These are phyloP conservation scores for Ceratocystis ficicola DNA, from an alignment of 2,329 filamentous ascomycete species.

Conservation along the genomic window DNA sequence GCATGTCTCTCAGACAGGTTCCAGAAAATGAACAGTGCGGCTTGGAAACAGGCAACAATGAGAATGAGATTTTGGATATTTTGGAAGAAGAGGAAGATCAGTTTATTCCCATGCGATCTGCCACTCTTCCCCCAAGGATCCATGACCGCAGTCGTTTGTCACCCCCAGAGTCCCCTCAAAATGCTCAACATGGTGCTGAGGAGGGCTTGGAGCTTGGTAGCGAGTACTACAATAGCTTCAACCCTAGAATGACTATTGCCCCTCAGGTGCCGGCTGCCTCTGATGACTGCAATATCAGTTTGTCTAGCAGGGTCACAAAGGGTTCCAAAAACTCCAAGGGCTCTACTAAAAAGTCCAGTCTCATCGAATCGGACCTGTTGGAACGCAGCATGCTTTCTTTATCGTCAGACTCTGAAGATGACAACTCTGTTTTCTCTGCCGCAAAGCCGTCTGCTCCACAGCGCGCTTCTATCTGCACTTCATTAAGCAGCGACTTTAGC, in stretches of 20 bases:
- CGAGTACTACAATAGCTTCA: constrained; percentile 19
- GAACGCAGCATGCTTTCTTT: constrained; percentile 45
- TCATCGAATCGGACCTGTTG: constrained; percentile 41
- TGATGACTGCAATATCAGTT: constrained; percentile 37
- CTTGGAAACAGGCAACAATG: constrained; percentile 14
- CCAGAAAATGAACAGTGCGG: constrained; percentile 27
- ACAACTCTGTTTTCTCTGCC: constrained; percentile 26
- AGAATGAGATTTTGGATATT: constrained; percentile 14
- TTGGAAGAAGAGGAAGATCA: constrained; percentile 18
- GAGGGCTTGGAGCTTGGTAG: not conserved
- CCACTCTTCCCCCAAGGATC: constrained; percentile 3
- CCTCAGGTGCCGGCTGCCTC: constrained; percentile 9
- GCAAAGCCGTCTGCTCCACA: constrained; percentile 19
- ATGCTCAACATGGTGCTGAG: constrained; percentile 15
- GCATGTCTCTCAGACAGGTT: constrained; percentile 40
- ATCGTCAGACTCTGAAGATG: constrained; percentile 47
- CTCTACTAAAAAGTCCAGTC: constrained; percentile 34
- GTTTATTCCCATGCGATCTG: constrained; percentile 10
- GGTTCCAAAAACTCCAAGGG: constrained; percentile 43
- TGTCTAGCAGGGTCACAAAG: constrained; percentile 44
- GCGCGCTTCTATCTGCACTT: constrained; percentile 21
- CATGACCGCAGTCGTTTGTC: not conserved
- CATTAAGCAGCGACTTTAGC: constrained; percentile 19
- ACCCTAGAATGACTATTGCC: constrained; percentile 12
- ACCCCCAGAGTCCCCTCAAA: constrained; percentile 23